Evolutionary conservation across 1,284 basidiomycete genomes (phyloP).

Genomic region (Wallemia mellicola): DNA sequence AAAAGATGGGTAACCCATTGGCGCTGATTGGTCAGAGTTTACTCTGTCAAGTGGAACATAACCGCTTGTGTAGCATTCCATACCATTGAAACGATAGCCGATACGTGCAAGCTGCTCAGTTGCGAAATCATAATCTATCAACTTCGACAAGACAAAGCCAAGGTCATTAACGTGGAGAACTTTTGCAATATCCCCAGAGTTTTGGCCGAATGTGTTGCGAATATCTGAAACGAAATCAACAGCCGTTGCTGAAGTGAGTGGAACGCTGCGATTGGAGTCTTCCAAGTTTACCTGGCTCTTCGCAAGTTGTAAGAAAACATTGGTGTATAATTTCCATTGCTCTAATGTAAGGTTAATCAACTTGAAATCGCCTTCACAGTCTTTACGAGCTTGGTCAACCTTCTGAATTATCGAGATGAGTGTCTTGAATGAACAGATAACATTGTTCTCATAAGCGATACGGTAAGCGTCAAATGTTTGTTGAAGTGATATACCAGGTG

Average conservation of each 20-base stretch:
- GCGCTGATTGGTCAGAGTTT: not conserved
- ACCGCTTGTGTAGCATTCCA: not conserved
- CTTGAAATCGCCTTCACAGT: not conserved
- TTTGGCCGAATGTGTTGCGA: not conserved
- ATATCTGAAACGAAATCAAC: not conserved
- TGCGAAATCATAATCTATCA: not conserved
- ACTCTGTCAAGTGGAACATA: conserved; percentile 1
- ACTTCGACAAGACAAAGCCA: not conserved
- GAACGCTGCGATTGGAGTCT: no score
- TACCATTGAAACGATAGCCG: not conserved
- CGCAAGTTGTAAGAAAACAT: not conserved
- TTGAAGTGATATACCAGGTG: not conserved
- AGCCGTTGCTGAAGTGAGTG: not conserved
- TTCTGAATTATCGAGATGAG: not conserved
- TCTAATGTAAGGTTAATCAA: not conserved
- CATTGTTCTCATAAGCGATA: not conserved
- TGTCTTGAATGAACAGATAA: not conserved
- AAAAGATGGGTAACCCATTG: not conserved
- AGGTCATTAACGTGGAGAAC: not conserved
- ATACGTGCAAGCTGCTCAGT: not conserved
- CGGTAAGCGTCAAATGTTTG: not conserved
- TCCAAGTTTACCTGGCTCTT: not conserved
- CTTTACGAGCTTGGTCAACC: not conserved
- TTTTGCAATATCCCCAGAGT: not conserved
- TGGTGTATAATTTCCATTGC: not conserved